Evolutionary conservation across 495 filamentous ascomycete genomes (phyloP).

Genomic region (Neurospora sp.): DNA sequence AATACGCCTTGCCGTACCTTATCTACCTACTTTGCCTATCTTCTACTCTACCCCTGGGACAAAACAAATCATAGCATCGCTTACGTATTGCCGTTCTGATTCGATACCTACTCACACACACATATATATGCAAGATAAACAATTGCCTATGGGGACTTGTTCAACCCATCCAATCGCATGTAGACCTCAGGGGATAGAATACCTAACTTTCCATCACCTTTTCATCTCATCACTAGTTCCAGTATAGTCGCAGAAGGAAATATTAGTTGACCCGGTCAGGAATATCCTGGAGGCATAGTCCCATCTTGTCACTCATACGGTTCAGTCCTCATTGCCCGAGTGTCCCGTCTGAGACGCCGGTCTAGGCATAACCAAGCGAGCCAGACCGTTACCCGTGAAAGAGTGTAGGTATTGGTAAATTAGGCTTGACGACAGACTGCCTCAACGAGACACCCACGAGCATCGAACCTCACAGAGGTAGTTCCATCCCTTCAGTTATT

Average conservation of each 20-base stretch:
- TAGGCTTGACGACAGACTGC: too few species aligned
- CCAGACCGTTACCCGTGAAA: neutral
- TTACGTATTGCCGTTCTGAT: neutral
- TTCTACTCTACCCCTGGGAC: neutral
- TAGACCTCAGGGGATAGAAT: too few species aligned
- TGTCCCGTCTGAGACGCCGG: neutral
- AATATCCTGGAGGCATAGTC: neutral
- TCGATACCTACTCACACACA: neutral
- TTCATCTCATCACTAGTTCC: neutral
- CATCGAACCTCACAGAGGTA: neutral
- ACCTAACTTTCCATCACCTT: too few species aligned
- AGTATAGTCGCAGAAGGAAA: neutral
- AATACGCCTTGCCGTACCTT: too few species aligned
- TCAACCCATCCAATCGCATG: too few species aligned
- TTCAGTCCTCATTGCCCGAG: neutral
- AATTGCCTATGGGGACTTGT: too few species aligned
- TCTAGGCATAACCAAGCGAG: neutral
- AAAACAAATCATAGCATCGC: neutral
- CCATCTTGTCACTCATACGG: neutral
- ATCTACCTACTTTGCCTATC: too few species aligned
- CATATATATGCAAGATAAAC: neutral
- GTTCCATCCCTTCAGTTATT: too few species aligned
- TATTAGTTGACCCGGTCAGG: neutral
- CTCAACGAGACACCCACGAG: too few species aligned
- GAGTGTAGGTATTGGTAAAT: too few species aligned